Base-by-base conservation (phyloP, 768 basidiomycete species). In the Pisolithus marmoratus region DNA sequence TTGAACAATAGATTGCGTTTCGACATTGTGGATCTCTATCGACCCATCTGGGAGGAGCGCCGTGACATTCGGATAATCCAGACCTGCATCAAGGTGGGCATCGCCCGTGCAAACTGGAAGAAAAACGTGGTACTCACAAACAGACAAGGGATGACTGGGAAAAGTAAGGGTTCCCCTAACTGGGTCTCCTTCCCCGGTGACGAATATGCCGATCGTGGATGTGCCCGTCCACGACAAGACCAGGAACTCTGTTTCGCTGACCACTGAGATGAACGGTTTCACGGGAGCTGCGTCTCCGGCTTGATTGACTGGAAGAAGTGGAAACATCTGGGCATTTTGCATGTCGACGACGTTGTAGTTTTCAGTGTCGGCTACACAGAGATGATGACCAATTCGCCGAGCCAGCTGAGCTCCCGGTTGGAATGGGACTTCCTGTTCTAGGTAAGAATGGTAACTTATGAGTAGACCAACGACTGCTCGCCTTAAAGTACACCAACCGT, bases 111-210 rank as follows among this genome's bases (percentile, higher is more conserved):
- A 22, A 41, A 8, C 19, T n/a, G 7, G 37, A 8, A 43, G 37
- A 8, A 43, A 41, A 20, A 37, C 3, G 22, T 8, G 7, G 4
- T 34, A 80, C 87, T 62, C 61, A 94, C 91, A 84, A 36, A 92
- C 71, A 19, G 83, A 78, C 22, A 82, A 70, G 0, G 93, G 90
- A 72, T 94, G 84, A 46, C 73, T 79, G 3, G 82, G 77, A 90
- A 92, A 96, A 63, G 91, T 81, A 41, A 96, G 70, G 2, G 94
- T 94, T 2, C 93, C 93, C 43, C 94, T 78, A 8, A 92, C 85
- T 5, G 94, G 92, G 66, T 95, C 93, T 0, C 92, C 94, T 2
- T 82, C 79, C 0, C 83, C 80, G 14, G 80, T 90, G 57, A 97
- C 76, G 59, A 97, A 98, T 9, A 98, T 71, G 0, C 94, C 94